These are phyloP conservation scores for Fusarium luffae DNA, from an alignment of 2,329 filamentous ascomycete genomes.

Conservation along the genomic window DNA sequence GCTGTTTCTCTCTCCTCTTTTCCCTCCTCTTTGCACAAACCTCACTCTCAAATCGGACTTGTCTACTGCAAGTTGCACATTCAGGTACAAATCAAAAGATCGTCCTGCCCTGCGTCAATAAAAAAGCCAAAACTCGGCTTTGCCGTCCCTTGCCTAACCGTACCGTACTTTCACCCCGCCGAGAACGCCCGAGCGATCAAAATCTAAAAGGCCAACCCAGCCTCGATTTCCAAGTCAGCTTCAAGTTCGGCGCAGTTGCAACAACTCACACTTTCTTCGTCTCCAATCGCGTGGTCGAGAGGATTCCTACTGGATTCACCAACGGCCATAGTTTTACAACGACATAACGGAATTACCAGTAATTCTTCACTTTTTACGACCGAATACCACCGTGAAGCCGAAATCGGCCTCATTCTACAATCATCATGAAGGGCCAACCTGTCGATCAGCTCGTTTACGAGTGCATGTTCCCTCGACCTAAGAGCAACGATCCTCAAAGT, in stretches of 20 bases:
- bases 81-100: slow-evolving; percentile 1
- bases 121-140: slow-evolving; percentile 35
- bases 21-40: neutral
- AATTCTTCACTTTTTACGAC: neutral
- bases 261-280: slow-evolving; percentile 22
- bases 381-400: neutral
- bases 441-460: slow-evolving; percentile 80
- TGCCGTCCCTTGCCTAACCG: slow-evolving; percentile 29
- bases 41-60: neutral
- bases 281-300: slow-evolving; percentile 38
- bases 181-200: slow-evolving; percentile 44
- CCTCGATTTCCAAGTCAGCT: neutral
- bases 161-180: slow-evolving; percentile 34
- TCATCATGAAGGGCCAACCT: slow-evolving; percentile 75
- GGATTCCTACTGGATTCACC: slow-evolving; percentile 5
- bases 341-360: neutral
- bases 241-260: neutral
- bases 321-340: neutral
- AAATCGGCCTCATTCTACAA: slow-evolving; percentile 5
- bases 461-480: slow-evolving; percentile 76
- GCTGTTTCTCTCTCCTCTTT: slow-evolving; percentile 4
- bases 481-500: slow-evolving; percentile 74
- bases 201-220: slow-evolving; percentile 17
- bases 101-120: neutral
- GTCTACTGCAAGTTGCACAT: neutral